A percentile compares a stretch with the other conserved stretches of the same genome.
Conservation (phyloP, 495 filamentous ascomycete genomes). For the Hypoxylon perforatum region DNA sequence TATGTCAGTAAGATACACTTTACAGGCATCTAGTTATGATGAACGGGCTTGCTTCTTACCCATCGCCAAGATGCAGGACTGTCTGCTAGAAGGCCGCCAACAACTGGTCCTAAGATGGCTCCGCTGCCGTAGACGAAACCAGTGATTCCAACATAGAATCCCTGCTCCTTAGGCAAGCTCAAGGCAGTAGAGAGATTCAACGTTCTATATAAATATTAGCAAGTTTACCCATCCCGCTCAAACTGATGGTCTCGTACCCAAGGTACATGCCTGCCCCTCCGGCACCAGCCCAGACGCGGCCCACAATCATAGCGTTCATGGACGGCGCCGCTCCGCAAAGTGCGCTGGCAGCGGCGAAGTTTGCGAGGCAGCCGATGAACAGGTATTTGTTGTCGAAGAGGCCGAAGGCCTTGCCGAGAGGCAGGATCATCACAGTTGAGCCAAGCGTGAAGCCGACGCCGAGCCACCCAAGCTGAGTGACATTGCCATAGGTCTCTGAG, state of each 20-base stretch:
- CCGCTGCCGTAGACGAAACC: conserved; percentile 59
- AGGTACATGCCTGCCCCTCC: conserved; percentile 66
- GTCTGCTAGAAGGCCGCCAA: conserved; percentile 69
- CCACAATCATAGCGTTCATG: conserved; percentile 65
- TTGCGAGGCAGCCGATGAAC: conserved; percentile 58
- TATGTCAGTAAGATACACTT: neutral
- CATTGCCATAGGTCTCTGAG: conserved; percentile 55
- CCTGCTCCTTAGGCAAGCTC: conserved; percentile 55
- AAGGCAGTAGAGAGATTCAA: conserved; percentile 54
- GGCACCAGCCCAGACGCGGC: conserved; percentile 55
- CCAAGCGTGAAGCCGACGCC: conserved; percentile 64
- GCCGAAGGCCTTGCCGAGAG: conserved; percentile 53
- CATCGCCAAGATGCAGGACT: conserved; percentile 61
- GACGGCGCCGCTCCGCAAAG: conserved; percentile 66
- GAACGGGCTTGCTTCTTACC: conserved; percentile 29
- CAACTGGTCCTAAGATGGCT: conserved; percentile 63
- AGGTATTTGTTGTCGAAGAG: conserved; percentile 66
- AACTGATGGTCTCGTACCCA: conserved; percentile 28
- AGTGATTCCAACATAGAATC: conserved; percentile 54
- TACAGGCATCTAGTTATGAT: neutral
- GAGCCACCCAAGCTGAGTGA: conserved; percentile 66
- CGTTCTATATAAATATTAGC: conserved; percentile 12
- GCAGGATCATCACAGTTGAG: conserved; percentile 56
- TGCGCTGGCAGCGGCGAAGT: conserved; percentile 65
- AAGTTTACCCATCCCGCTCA: neutral